These are phyloP conservation scores for Podospora fimiseda DNA, from an alignment of 495 filamentous ascomycete species.

Conservation along the genomic window DNA sequence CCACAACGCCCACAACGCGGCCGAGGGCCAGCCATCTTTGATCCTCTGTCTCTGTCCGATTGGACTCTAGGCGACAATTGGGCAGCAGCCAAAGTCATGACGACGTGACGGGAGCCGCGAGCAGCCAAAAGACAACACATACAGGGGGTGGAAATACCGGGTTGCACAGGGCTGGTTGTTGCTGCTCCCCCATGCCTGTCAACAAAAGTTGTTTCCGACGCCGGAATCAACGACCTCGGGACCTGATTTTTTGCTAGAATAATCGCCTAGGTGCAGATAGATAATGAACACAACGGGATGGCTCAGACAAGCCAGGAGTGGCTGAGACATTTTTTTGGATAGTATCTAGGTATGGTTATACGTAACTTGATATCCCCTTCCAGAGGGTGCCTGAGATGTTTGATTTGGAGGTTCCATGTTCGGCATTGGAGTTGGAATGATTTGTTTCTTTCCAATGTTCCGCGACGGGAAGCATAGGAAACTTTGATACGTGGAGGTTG, in stretches of 20 bases:
- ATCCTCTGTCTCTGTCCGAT: conserved; percentile 11
- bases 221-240: neutral
- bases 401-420: too few species aligned
- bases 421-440: too few species aligned
- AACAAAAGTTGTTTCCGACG: neutral
- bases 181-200: neutral
- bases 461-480: too few species aligned
- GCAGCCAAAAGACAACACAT: neutral
- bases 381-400: too few species aligned
- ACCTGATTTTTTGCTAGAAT: neutral
- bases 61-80: conserved; percentile 8
- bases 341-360: too few species aligned
- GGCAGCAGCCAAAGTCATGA: conserved; percentile 8
- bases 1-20: too few species aligned
- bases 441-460: too few species aligned
- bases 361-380: too few species aligned
- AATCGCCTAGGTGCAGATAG: too few species aligned
- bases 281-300: too few species aligned
- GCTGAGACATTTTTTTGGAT: too few species aligned
- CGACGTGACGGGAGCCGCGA: conserved; percentile 7
- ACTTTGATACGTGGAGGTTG: neutral
- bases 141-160: neutral
- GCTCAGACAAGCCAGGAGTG: too few species aligned
- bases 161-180: conserved; percentile 2
- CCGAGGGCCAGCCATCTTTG: neutral